phyloP scores from a whole-genome alignment of 2,329 filamentous ascomycete species.

The Pseudomassariella vexata region DNA sequence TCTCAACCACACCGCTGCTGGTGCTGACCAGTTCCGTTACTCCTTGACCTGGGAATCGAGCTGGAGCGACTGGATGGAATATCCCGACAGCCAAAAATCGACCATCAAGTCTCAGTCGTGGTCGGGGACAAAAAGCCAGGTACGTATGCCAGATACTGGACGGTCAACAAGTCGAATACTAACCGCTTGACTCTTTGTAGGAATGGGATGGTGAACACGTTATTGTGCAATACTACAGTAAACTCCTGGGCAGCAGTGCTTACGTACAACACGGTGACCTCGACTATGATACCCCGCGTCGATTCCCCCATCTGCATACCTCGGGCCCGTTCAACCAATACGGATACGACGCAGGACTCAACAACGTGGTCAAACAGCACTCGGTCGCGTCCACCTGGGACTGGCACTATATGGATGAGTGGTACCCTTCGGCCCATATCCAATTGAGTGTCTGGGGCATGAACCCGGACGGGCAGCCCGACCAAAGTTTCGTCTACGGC shows the following conservation, averaged over 20 bases:
- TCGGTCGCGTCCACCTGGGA: conserved; percentile 48
- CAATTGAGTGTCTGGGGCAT: conserved; percentile 64
- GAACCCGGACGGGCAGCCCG: conserved; percentile 56
- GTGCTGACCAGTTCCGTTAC: conserved; percentile 53
- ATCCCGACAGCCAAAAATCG: conserved; percentile 42
- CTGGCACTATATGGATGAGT: conserved; percentile 57
- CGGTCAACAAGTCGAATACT: conserved; percentile 44
- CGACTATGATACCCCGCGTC: conserved; percentile 32
- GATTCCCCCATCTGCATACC: conserved; percentile 57
- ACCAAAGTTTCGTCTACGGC: conserved; percentile 52
- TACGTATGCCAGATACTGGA: conserved; percentile 57
- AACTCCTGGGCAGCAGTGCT: conserved; percentile 50
- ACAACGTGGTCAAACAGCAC: conserved; percentile 44
- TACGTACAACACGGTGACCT: conserved; percentile 56
- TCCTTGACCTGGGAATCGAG: conserved; percentile 49
- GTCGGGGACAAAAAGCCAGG: conserved; percentile 46
- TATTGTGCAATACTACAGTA: conserved; percentile 58
- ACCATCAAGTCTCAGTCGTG: conserved; percentile 42
- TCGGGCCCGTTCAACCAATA: conserved; percentile 59
- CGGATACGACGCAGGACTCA: conserved; percentile 55
- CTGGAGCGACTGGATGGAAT: conserved; percentile 50
- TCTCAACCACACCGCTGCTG: conserved; percentile 47
- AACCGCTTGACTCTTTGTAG: too few species aligned
- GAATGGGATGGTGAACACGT: conserved; percentile 57
- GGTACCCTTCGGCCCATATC: conserved; percentile 53